Conservation (phyloP, 2,329 filamentous ascomycete species). For the Alternaria rosae region DNA sequence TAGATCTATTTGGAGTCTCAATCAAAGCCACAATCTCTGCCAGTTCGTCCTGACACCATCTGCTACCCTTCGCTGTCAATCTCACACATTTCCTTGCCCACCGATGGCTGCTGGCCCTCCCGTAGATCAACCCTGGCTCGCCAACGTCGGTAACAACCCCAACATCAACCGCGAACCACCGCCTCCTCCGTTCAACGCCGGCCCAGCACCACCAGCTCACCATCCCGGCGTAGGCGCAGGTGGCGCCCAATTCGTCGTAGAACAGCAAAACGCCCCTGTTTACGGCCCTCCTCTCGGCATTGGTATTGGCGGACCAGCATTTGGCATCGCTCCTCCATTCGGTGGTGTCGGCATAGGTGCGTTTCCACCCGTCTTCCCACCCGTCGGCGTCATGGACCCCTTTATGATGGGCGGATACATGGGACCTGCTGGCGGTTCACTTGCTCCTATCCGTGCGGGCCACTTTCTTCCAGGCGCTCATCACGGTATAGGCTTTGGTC, state of each 20-base stretch:
- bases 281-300: constrained; percentile 33
- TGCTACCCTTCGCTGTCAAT: background rate
- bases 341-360: constrained; percentile 34
- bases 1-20: background rate
- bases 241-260: constrained; percentile 23
- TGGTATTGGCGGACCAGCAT: constrained; percentile 24
- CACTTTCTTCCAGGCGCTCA: constrained; percentile 36
- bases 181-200: constrained; percentile 34
- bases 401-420: constrained; percentile 17
- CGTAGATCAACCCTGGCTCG: constrained; percentile 35
- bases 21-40: background rate
- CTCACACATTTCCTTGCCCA: background rate
- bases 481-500: constrained; percentile 36
- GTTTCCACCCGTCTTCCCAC: constrained; percentile 27
- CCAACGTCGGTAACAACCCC: constrained; percentile 44
- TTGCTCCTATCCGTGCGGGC: constrained; percentile 34
- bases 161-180: constrained; percentile 45
- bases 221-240: constrained; percentile 2
- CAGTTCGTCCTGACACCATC: background rate
- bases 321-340: constrained; percentile 25
- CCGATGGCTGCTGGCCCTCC: constrained; percentile 40
- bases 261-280: constrained; percentile 33
- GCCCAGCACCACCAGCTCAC: constrained; percentile 15
- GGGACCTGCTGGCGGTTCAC: constrained; percentile 31
- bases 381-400: constrained; percentile 30